A percentile compares a stretch with the other conserved stretches of the same genome.
Conservation (phyloP, 2,329 filamentous ascomycete genomes). For the Phialemoniopsis sp. region DNA sequence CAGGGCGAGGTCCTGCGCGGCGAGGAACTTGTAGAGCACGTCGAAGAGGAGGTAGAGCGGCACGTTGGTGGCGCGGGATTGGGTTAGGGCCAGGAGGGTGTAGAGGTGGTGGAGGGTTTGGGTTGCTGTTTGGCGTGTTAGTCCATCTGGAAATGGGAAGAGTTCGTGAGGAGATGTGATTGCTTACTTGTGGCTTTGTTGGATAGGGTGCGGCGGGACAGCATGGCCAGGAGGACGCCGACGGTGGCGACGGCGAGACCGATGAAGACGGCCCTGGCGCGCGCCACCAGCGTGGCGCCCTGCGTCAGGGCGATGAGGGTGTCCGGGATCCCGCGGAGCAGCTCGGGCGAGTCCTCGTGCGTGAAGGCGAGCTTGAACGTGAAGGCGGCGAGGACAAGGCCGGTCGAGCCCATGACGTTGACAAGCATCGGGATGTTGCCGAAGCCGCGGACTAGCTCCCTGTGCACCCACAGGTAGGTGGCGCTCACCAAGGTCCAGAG, state of each 20-base stretch:
- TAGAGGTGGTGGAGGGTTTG: conserved; percentile 65
- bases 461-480: conserved; percentile 61
- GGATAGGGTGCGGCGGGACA: too few relatives aligned
- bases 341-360: conserved; percentile 80
- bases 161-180: too few relatives aligned
- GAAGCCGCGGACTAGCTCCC: conserved; percentile 37
- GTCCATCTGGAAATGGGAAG: conserved; percentile 1
- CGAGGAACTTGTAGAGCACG: conserved; percentile 47
- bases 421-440: conserved; percentile 34
- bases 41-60: conserved; percentile 78
- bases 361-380: conserved; percentile 91
- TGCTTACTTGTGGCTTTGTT: too few relatives aligned
- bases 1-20: conserved; percentile 40
- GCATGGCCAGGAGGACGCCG: conserved; percentile 26
- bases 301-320: conserved; percentile 33
- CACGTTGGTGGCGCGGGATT: conserved; percentile 80
- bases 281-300: conserved; percentile 39
- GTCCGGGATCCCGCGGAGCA: conserved; percentile 50
- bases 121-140: conserved; percentile 22
- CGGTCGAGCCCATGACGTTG: conserved; percentile 32
- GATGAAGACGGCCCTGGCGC: conserved; percentile 46
- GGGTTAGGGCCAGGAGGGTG: conserved; percentile 77
- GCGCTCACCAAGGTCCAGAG: conserved; percentile 72
- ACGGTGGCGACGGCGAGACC: conserved; percentile 33
- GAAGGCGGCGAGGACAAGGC: conserved; percentile 52